Evolutionary conservation across 441 rosid genomes (phyloP), one percentile per base, ranked within the genome.

Genomic region (Pelargonium cotyledonis): DNA sequence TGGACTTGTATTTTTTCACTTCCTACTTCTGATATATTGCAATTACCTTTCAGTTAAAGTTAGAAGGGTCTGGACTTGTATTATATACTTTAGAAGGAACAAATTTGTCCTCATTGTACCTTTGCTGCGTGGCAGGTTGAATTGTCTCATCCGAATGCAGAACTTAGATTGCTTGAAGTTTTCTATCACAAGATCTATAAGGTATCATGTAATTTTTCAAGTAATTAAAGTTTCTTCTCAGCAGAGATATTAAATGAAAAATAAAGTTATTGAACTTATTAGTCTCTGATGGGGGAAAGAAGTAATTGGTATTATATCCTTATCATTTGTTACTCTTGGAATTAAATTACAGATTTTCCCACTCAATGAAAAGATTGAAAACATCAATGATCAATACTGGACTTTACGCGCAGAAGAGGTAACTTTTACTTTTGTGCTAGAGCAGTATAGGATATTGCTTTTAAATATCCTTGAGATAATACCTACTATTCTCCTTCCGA

Each of bases 401-500:
- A 87, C 92, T 18, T 66, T 89, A 66, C 86, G 90, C 66, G 92
- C 92, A 67, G 95, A 89, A 78, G 95, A 89, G 92, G 95, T 84
- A 66, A 72, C 57, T 75, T n/a, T 3, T 55, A 5, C 6, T 44
- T 66, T 23, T 68, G 58, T 67, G 47, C 7, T 41, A 44, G 68
- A 43, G 43, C 10, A 65, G 41, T 43, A 18, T 41, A 8, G 51
- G 21, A 16, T 41, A 6, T 18, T 14, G 4, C 29, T 15, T 63
- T 15, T 8, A 40, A 15, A 16, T 16, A 40, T 57, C 63, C 29
- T 19, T 57, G n/a, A 16, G n/a, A n/a, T 57, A 11, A 46, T n/a
- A 29, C 43, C 44, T 29, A 9, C 35, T 14, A 26, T 15, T 62
- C 29, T 16, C 40, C 4, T 62, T 62, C 1, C 0, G n/a, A 15